phyloP scores from a whole-genome alignment of 208 protist genomes.

The Leishmania mexicana region DNA sequence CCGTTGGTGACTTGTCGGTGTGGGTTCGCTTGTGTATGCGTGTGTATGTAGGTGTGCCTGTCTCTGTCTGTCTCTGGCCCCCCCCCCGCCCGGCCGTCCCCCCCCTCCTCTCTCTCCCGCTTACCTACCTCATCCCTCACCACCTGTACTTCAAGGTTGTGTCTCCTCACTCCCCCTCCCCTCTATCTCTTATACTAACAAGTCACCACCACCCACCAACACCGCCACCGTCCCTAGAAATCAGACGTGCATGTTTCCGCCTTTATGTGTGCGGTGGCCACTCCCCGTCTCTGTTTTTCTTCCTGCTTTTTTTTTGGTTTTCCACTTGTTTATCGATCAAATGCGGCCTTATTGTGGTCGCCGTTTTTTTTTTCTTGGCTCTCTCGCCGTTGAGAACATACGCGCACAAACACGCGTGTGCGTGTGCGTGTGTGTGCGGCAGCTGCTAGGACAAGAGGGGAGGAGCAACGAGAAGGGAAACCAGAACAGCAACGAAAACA shows the following conservation, averaged over 20 bases:
- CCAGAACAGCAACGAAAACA: background rate
- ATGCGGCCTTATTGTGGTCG: background rate
- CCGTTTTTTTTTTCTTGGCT: too few species aligned
- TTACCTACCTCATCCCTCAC: background rate
- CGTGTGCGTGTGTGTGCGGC: background rate
- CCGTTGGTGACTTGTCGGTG: background rate
- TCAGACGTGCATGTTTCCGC: too few species aligned
- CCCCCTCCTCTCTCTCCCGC: background rate
- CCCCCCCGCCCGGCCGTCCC: background rate
- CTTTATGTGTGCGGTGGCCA: too few species aligned
- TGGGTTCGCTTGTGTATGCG: background rate
- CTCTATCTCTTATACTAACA: background rate
- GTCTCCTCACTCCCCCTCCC: background rate
- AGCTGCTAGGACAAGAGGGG: background rate
- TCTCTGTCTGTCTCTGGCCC: background rate
- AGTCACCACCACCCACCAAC: background rate
- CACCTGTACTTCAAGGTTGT: slow-evolving; percentile 3
- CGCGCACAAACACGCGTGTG: background rate
- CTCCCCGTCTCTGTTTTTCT: background rate
- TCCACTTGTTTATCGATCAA: background rate
- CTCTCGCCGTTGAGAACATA: background rate
- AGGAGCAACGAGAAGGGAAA: background rate
- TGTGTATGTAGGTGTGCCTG: background rate
- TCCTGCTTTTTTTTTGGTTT: background rate
- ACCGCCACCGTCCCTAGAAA: background rate